These are phyloP conservation scores for Helicocarpus griseus DNA, from an alignment of 2,329 filamentous ascomycete species.

Conservation along the genomic window DNA sequence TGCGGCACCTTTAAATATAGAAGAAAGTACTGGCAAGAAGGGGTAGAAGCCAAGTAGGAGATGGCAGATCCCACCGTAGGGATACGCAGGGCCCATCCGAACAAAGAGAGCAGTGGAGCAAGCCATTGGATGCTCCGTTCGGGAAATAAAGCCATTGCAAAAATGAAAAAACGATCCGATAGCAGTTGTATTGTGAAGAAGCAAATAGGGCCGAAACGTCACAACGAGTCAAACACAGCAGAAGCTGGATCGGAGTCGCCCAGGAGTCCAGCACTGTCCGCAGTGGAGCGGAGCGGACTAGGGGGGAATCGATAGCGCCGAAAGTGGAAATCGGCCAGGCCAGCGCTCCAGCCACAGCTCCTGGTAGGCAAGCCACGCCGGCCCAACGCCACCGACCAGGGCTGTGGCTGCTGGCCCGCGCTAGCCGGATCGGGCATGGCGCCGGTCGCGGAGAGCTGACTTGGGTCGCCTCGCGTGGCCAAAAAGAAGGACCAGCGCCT, in stretches of 20 bases:
- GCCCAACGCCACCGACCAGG: conserved; percentile 9
- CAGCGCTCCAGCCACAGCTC: conserved; percentile 3
- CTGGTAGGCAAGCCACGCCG: conserved; percentile 8
- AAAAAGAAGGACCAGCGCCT: conserved; percentile 4
- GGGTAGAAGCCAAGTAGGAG: neutral
- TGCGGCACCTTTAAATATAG: conserved; percentile 5
- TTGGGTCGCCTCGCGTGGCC: conserved; percentile 10
- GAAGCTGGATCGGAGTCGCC: neutral
- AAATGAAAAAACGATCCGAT: neutral
- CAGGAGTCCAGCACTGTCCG: too few relatives aligned
- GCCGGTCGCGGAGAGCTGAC: conserved; percentile 10
- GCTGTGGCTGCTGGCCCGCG: conserved; percentile 4
- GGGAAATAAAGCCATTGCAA: neutral
- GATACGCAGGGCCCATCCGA: neutral
- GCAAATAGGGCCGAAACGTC: neutral
- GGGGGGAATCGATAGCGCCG: conserved; percentile 1
- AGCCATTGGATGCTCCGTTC: neutral
- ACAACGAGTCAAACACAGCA: neutral
- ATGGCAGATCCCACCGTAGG: neutral
- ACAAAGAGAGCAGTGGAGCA: neutral
- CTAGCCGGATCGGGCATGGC: conserved; percentile 2
- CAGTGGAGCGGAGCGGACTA: neutral
- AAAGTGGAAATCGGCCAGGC: conserved; percentile 1
- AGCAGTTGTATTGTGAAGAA: neutral
- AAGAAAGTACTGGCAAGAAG: neutral